Percentiles rank a stretch among this genome's conserved stretches.
These are phyloP conservation scores for Morella rubra DNA, from an alignment of 306 rosid genomes.

Conservation along the genomic window DNA sequence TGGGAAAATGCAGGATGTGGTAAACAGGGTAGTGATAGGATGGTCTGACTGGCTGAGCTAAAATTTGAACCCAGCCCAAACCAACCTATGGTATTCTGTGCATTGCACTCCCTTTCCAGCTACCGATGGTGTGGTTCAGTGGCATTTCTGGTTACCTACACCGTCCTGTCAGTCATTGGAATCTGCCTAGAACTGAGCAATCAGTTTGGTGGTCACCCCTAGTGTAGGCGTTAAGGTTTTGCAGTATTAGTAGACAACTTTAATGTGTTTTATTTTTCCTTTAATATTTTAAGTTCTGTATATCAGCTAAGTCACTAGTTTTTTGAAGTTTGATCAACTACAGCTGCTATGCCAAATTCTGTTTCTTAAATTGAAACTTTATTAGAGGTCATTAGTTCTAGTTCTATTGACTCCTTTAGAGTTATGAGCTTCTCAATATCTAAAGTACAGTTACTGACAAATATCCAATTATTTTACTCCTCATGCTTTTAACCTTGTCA, in stretches of 20 bases:
- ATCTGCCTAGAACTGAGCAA: too few relatives aligned
- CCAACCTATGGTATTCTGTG: too few relatives aligned
- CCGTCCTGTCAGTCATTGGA: too few relatives aligned
- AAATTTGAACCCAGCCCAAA: too few relatives aligned
- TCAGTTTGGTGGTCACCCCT: too few relatives aligned
- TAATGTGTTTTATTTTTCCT: not conserved
- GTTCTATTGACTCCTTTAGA: not conserved
- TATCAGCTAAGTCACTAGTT: not conserved
- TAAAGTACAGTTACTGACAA: not conserved
- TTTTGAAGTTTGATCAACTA: not conserved
- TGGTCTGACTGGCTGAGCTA: too few relatives aligned
- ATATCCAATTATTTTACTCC: not conserved
- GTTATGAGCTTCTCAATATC: not conserved
- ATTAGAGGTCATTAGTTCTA: not conserved
- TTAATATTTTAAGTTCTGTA: not conserved
- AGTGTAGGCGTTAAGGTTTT: not conserved
- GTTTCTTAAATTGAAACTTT: not conserved
- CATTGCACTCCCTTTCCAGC: too few relatives aligned
- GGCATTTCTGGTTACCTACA: too few relatives aligned
- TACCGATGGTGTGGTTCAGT: too few relatives aligned
- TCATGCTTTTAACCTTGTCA: not conserved
- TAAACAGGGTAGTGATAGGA: too few relatives aligned
- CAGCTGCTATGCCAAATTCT: not conserved
- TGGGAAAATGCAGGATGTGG: too few relatives aligned
- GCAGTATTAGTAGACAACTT: not conserved